Base-by-base conservation (phyloP, 2,329 filamentous ascomycete species). In the Fonsecaea multimorphosa region DNA sequence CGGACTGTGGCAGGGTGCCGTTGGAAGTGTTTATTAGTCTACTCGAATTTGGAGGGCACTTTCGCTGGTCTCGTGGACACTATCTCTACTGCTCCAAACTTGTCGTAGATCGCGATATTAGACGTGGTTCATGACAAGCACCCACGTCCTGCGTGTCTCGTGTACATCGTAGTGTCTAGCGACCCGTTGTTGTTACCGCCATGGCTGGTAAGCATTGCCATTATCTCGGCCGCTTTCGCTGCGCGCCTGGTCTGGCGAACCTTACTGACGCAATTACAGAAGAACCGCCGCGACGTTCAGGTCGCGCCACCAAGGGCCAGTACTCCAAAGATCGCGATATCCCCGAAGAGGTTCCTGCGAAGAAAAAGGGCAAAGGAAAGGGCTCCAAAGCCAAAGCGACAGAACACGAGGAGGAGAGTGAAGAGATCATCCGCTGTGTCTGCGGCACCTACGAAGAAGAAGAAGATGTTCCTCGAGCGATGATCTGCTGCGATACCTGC, bases 401-500 rank as follows among this genome's bases (percentile, higher is more conserved):
- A 55, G 76, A 76, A 61, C 81, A 84, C 72, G 77, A 85, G 68
- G 77, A 85, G 68, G 84, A 82, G 60, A 80, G 87, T 58, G 85
- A 90, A 67, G 91, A 93, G 74, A 86, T 95, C 71, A 96, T 98
- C 70, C 90, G 94, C 71, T 99, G 94, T 78, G 91, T 97, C 57
- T 99, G 94, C 75, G 94, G 95, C 71, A 90, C 92, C 65, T 91
- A 91, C 52, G 90, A 91, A 72, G 90, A 93, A 71, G 91, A 93
- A 66, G 91, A 94, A 72, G 91, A 96, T 72, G 89, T 91, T 14
- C 91, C 91, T 71, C 90, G 95, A 73, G 89, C 93, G 59, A 98
- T 96, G 93, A 97, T 99, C 74, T 92, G 91, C 67, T 99, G 95
- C 81, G 95, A 99, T 78, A 87, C 86, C 54, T 99, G 95, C 78